Evolutionary conservation across 257 asterid species (phyloP), one percentile per base, ranked within the genome.

Genomic region (Avicennia marina): DNA sequence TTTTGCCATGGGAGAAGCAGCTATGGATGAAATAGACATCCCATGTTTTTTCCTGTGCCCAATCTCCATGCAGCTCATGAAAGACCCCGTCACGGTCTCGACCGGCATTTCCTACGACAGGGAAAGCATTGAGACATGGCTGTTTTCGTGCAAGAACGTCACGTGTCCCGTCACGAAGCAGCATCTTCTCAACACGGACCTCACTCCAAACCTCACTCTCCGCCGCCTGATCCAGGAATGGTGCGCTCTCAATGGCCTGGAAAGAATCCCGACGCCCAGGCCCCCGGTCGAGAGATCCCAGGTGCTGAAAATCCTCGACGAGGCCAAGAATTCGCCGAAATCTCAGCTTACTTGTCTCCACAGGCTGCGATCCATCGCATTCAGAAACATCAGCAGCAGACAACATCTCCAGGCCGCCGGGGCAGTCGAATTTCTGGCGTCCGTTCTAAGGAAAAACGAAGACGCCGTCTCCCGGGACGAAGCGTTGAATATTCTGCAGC

Each of bases 21-120:
- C 13, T 12, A 11, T 11, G 10, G 41, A 36, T 2, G 59, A 20
- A 48, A 21, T 48, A 1, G 55, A 48, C 8, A 48, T 53, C 17
- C 59, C 59, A n/a, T n/a, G 43, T 11, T 53, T 11, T 33, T 53
- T 53, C 59, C n/a, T 53, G 11, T 53, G 59, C 42, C 59, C 59
- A 7, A 53, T 53, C 17, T 53, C 59, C 13, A 4, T 53, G 41
- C 20, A 53, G 19, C 17, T 53, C 22, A 53, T 53, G 59, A 31
- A 29, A 8, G 59, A 53, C n/a, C 59, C 59, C 2, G 59, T 53
- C 21, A 53, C 59, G n/a, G 21, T 53, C 59, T 7, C 41, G 19
- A 27, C 59, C 43, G 59, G 59, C 43, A 53, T 53, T 7, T 29
- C 59, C 59, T 53, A 53, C 59, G 59, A 53, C 59, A 18, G 59